Base-by-base conservation (phyloP, 768 basidiomycete genomes). In the Tubosaeta sp. region DNA sequence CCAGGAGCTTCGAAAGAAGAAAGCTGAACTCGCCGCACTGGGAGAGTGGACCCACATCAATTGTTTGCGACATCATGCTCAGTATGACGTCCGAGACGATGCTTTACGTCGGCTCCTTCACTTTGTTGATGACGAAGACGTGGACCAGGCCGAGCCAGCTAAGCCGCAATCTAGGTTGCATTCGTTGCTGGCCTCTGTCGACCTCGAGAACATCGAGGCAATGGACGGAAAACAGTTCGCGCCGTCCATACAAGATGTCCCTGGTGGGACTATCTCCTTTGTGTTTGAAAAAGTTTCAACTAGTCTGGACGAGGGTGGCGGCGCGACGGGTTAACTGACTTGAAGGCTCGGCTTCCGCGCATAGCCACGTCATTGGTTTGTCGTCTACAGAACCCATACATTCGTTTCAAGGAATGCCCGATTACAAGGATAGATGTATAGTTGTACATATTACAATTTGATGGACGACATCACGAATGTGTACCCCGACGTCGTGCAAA, bases 1-100 rank as follows among this genome's bases (percentile, higher is more conserved):
- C 22, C 53, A 88, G 89, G 83, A 85, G 57, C 56, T 82, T 56
- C 77, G 79, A 61, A 86, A 82, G 71, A 85, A 87, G 74, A 82
- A 79, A 58, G 76, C 74, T 9, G 84, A 75, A 48, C 77, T 95
- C 34, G 84, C 86, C 6, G 76, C 85, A 5, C 76, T 95, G 31
- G 80, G 82, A 41, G 82, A 89, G 62, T 95, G 92, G 91, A 85
- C 78, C 22, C 93, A 95, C 63, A 80, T 92, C 67, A 82, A 91
- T 63, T 89, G 90, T 63, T 70, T 88, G 17, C 73, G 70, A 42
- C 59, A 70, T 6, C 64, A 69, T 14, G 71, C 77, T 1, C 63
- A 65, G 42, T 74, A 80, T 19, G 67, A 76, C 14, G 74, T 92
- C 45, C 78, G 83, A 44, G 91, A 93, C 65, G 75, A 77, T 25